phyloP scores from a whole-genome alignment of 352 stramenopile genomes.

The Halophytophthora batemanensis region DNA sequence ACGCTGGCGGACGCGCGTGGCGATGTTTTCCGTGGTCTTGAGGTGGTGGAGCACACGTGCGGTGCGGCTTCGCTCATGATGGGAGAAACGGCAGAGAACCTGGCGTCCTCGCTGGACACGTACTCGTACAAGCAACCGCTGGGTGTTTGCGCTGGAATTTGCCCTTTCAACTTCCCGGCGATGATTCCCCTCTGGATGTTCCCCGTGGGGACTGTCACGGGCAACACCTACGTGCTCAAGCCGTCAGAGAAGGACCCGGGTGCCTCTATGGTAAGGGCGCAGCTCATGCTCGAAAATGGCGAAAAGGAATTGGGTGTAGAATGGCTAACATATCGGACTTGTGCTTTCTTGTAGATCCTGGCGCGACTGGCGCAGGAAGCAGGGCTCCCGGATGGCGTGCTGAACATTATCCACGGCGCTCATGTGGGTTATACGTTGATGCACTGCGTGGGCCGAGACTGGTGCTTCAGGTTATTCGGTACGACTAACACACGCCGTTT shows the following conservation, averaged over 20 bases:
- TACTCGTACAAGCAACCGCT: conserved; percentile 96
- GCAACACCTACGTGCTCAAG: conserved; percentile 98
- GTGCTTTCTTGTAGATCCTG: conserved; percentile 60
- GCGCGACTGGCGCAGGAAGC: conserved; percentile 90
- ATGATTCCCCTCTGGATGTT: conserved; percentile 97
- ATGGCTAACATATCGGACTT: not conserved
- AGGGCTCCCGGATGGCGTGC: conserved; percentile 92
- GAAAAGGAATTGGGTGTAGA: not conserved
- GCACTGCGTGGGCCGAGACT: conserved; percentile 3
- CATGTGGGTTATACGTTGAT: conserved; percentile 36
- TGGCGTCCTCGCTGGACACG: conserved; percentile 92
- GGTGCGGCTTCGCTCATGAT: conserved; percentile 86
- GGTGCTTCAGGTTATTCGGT: not conserved
- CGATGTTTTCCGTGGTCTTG: conserved; percentile 97
- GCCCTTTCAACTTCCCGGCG: conserved; percentile 95
- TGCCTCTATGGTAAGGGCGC: conserved; percentile 61
- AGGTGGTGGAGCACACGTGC: conserved; percentile 80
- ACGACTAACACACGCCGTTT: conserved; percentile 5
- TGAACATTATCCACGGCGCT: conserved; percentile 93
- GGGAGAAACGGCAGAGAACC: conserved; percentile 93
- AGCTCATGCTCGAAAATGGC: not conserved
- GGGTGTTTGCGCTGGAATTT: conserved; percentile 92
- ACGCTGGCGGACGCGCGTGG: conserved; percentile 93
- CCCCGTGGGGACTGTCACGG: conserved; percentile 83
- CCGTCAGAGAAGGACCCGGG: conserved; percentile 92